Evolutionary conservation across 768 basidiomycete species (phyloP).

Genomic region (Lentinula raphanica): DNA sequence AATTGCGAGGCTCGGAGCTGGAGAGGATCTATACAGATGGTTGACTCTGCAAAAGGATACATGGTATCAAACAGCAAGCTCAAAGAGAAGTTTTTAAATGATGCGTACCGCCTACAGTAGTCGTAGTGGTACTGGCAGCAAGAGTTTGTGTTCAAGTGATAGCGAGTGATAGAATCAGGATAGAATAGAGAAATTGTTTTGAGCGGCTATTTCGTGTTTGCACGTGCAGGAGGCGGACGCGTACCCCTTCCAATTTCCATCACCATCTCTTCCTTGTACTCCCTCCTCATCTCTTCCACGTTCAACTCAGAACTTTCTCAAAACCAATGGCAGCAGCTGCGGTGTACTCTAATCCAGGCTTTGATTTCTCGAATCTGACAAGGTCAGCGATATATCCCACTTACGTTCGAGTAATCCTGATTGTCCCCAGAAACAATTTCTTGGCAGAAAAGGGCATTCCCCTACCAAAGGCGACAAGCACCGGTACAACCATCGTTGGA

Average conservation of each 20-base stretch:
- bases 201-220: not conserved
- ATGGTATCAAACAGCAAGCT: no score
- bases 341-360: slow-evolving; percentile 52
- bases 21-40: no score
- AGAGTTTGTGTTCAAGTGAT: not conserved
- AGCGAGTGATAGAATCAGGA: not conserved
- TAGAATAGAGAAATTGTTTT: not conserved
- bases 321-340: slow-evolving; percentile 41
- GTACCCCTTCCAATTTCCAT: not conserved
- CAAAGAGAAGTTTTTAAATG: no score
- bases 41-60: not conserved
- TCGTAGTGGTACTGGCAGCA: no score
- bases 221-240: not conserved
- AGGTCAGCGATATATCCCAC: slow-evolving; percentile 35
- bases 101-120: no score
- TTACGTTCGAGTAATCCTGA: not conserved
- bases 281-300: not conserved
- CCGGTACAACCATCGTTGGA: slow-evolving; percentile 97
- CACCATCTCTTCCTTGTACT: not conserved
- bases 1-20: not conserved
- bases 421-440: slow-evolving; percentile 60
- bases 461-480: slow-evolving; percentile 82
- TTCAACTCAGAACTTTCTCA: not conserved
- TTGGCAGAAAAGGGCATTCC: slow-evolving; percentile 65
- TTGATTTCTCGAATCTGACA: slow-evolving; percentile 73